Conservation (phyloP, 257 asterid species). For the Datura wrightii region DNA sequence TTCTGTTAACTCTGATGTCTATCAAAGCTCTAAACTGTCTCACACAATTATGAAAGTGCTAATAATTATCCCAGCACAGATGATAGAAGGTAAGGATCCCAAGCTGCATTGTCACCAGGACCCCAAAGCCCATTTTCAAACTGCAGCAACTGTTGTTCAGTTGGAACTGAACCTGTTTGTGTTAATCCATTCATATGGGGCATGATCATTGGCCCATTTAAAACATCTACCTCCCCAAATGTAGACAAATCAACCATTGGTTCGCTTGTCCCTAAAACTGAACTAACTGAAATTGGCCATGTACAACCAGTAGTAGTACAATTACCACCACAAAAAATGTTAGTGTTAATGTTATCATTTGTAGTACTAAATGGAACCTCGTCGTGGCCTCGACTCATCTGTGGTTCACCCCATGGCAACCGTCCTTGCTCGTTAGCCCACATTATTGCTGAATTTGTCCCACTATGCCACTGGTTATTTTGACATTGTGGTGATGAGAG, state of each 20-base stretch:
- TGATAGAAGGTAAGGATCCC: slow-evolving; percentile 71
- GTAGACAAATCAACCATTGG: slow-evolving; percentile 18
- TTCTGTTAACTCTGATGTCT: not conserved
- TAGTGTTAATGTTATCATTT: not conserved
- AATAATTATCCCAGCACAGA: slow-evolving; percentile 48
- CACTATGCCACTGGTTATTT: not conserved
- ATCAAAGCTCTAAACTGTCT: not conserved
- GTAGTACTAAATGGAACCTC: slow-evolving; percentile 34
- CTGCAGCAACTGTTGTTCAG: slow-evolving; percentile 54
- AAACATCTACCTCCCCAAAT: slow-evolving; percentile 41
- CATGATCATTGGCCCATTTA: slow-evolving; percentile 36
- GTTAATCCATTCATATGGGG: slow-evolving; percentile 37
- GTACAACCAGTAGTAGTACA: slow-evolving; percentile 35
- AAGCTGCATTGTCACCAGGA: slow-evolving; percentile 44
- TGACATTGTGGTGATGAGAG: not conserved
- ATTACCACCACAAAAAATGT: slow-evolving; percentile 11
- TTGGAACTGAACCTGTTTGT: slow-evolving; percentile 38
- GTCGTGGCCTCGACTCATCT: slow-evolving; percentile 41
- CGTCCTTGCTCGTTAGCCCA: slow-evolving; percentile 29
- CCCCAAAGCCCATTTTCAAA: slow-evolving; percentile 54
- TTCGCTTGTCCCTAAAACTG: slow-evolving; percentile 14
- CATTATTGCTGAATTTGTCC: slow-evolving; percentile 3
- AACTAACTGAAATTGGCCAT: slow-evolving; percentile 44
- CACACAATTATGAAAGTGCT: not conserved
- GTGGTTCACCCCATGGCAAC: slow-evolving; percentile 39